Base-by-base conservation (phyloP, 2,329 filamentous ascomycete genomes). In the Pezicula rhizophila region DNA sequence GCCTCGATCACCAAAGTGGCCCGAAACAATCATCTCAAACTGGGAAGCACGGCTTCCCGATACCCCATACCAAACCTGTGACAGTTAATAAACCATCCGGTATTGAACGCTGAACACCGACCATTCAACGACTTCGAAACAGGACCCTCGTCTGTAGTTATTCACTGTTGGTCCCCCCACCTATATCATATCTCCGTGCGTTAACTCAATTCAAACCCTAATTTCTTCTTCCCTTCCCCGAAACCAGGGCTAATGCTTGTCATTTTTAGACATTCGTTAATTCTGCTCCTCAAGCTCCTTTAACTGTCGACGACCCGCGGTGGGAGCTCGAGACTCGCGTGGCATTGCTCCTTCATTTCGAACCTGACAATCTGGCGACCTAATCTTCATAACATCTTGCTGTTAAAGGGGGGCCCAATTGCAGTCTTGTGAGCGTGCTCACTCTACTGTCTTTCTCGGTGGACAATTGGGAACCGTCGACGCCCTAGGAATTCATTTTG, bases 231-330 rank as follows among this genome's bases (percentile, higher is more conserved):
- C 53, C 39, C 43, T 45, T 42, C 41, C 47, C 50, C 28, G 28
- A 31, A 31, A 10, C 2, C 54, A 58, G 45, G 52, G 57, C 57
- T 60, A 35, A 60, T 57, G 52, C 50, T 57, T 57, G 57, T 52
- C 47, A 42, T 42, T 26, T 23, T 39, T 35, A 23, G 37, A 48
- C 48, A 55, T 52, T 47, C 33, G 46, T 17, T 37, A 47, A 48
- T 37, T 52, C 38, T 46, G 23, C 45, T 25, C 28, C 45, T 47
- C 31, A 12, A 39, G 25, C 23, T 23, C 23, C 23, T 25, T 25
- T 47, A 46, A 47, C 23, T 5, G 37, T 42, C 18, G 40, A 26
- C 33, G 41, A 35, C 23, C 8, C 10, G 18, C 23, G 8, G 38
- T 15, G 38, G 38, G 6, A 40, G 38, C 17, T 18, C 10, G 8